phyloP scores from a whole-genome alignment of 2,329 filamentous ascomycete species.

The Phaeosphaeriaceae sp. region DNA sequence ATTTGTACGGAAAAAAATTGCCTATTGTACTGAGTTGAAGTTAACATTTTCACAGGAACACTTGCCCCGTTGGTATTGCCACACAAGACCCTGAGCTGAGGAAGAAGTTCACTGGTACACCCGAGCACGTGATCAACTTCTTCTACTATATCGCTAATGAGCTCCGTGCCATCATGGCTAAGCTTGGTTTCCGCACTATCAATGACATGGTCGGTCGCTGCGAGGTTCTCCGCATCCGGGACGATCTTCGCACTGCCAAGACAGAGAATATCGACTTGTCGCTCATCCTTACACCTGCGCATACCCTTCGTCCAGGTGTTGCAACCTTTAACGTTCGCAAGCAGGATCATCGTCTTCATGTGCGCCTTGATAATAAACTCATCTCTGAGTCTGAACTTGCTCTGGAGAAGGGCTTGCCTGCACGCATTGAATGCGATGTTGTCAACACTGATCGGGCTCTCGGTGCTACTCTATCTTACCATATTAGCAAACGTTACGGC shows the following conservation, averaged over 20 bases:
- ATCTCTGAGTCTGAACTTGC: conserved; percentile 95
- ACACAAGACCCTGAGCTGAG: conserved; percentile 94
- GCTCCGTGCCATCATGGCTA: conserved; percentile 94
- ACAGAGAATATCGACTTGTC: conserved; percentile 93
- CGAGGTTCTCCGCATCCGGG: conserved; percentile 82
- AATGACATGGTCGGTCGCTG: conserved; percentile 98
- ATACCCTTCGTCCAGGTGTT: conserved; percentile 90
- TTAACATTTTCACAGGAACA: conserved; percentile 58
- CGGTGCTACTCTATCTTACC: conserved; percentile 93
- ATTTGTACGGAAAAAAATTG: background rate
- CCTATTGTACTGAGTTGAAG: background rate
- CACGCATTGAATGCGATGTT: conserved; percentile 92
- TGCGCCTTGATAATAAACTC: conserved; percentile 94
- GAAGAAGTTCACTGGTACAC: conserved; percentile 90
- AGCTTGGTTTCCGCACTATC: conserved; percentile 90
- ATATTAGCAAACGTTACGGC: conserved; percentile 90
- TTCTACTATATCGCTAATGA: conserved; percentile 98
- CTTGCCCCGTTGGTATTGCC: conserved; percentile 90
- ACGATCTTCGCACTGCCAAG: conserved; percentile 86
- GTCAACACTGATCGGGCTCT: conserved; percentile 95
- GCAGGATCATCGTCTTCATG: conserved; percentile 93
- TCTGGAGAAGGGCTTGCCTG: conserved; percentile 90
- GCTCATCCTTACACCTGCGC: conserved; percentile 91
- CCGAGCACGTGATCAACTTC: conserved; percentile 98
- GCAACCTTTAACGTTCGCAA: conserved; percentile 98